A percentile compares a stretch with the other conserved stretches of the same genome.
Evolutionary conservation across 371 early-diverging fungal genomes (phyloP).

Genomic region (Entomophthora muscae): DNA sequence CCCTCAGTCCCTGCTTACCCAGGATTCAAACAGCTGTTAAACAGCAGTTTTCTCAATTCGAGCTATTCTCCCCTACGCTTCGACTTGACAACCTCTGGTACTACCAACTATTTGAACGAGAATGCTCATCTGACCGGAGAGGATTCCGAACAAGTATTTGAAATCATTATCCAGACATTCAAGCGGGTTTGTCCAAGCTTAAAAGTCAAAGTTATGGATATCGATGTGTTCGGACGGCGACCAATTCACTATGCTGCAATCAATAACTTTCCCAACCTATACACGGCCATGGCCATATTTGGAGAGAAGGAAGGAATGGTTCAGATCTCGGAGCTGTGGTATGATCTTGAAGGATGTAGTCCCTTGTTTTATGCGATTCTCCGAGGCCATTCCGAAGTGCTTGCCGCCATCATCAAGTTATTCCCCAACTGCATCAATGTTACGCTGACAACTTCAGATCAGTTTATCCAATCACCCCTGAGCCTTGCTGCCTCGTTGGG

Average conservation of each 20-base stretch:
- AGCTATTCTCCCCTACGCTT: neutral
- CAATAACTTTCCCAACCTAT: constrained; percentile 20
- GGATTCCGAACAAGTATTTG: constrained; percentile 14
- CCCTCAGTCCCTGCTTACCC: neutral
- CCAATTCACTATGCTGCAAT: constrained; percentile 53
- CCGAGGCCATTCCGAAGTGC: constrained; percentile 34
- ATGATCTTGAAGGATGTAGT: constrained; percentile 44
- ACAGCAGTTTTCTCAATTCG: neutral
- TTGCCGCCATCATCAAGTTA: constrained; percentile 23
- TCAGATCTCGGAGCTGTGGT: constrained; percentile 21
- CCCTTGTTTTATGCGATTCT: constrained; percentile 49
- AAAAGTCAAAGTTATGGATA: constrained; percentile 14
- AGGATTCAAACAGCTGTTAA: neutral
- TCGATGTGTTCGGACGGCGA: constrained; percentile 40
- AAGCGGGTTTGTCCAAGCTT: constrained; percentile 11
- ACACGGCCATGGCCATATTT: constrained; percentile 1
- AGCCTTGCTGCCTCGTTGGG: constrained; percentile 12
- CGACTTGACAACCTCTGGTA: neutral
- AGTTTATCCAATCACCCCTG: constrained; percentile 10
- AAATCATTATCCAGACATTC: constrained; percentile 17
- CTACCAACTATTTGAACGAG: neutral
- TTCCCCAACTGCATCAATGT: constrained; percentile 11
- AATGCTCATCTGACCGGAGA: neutral
- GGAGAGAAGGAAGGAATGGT: constrained; percentile 15
- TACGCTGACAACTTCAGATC: neutral